phyloP scores from a whole-genome alignment of 208 protist species.

The Endotrypanum monterogeii region DNA sequence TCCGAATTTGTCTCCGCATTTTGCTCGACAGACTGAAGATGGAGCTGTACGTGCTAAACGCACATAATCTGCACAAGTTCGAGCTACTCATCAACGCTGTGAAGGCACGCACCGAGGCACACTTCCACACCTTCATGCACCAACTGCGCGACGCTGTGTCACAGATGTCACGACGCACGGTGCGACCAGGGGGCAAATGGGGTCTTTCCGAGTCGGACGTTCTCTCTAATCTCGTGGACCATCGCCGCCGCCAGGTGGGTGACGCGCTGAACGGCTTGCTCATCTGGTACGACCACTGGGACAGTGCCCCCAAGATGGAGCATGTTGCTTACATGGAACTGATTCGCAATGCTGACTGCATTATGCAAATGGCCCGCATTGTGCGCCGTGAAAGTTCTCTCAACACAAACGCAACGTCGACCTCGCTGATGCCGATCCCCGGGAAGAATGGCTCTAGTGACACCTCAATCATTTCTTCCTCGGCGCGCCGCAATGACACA shows the following conservation, averaged over 20 bases:
- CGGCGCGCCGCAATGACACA: conserved; percentile 32
- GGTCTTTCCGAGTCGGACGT: conserved; percentile 60
- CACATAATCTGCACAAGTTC: conserved; percentile 65
- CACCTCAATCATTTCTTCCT: conserved; percentile 25
- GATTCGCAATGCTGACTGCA: conserved; percentile 73
- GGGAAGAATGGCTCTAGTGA: conserved; percentile 40
- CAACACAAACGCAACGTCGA: conserved; percentile 73
- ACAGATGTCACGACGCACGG: conserved; percentile 54
- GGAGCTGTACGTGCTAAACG: conserved; percentile 77
- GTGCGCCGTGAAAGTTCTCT: conserved; percentile 64
- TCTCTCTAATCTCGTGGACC: conserved; percentile 56
- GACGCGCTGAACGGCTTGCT: conserved; percentile 68
- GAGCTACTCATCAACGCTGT: conserved; percentile 59
- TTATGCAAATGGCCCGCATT: conserved; percentile 71
- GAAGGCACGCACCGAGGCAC: conserved; percentile 60
- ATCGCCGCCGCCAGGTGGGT: conserved; percentile 60
- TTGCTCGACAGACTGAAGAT: conserved; percentile 76
- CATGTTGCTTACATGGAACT: conserved; percentile 82
- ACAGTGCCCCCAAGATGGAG: conserved; percentile 68
- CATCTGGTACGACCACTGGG: conserved; percentile 87
- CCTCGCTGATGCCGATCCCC: conserved; percentile 50
- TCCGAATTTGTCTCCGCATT: conserved; percentile 65
- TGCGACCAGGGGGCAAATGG: conserved; percentile 69
- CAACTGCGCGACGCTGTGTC: conserved; percentile 64
- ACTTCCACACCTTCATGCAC: conserved; percentile 73